Percentiles rank a stretch among this genome's conserved stretches.
These are phyloP conservation scores for Pleurotus citrinopileatus DNA, from an alignment of 768 basidiomycete genomes.

Conservation along the genomic window DNA sequence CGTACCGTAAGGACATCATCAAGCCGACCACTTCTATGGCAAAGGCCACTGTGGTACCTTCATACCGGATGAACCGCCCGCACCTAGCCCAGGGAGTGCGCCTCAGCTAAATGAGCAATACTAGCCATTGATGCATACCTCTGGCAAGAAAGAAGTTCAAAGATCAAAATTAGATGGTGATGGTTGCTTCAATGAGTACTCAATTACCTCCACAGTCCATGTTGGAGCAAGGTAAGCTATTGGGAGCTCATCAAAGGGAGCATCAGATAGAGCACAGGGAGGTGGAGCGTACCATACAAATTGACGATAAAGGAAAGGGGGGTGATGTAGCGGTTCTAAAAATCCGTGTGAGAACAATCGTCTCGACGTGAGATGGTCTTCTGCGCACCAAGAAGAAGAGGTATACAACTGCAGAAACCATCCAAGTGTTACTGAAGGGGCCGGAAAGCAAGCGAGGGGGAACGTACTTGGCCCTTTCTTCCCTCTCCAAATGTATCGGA, in stretches of 20 bases:
- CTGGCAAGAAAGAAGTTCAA: conserved; percentile 33
- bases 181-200: not conserved
- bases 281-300: conserved; percentile 34
- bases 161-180: conserved; percentile 30
- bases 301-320: conserved; percentile 63
- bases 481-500: conserved; percentile 50
- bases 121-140: conserved; percentile 30
- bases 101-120: too few relatives aligned
- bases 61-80: conserved; percentile 44
- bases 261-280: not conserved
- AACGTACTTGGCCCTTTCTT: conserved; percentile 43
- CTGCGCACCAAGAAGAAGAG: conserved; percentile 40
- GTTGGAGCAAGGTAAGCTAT: conserved; percentile 40
- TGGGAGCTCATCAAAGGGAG: not conserved
- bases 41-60: conserved; percentile 51
- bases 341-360: not conserved
- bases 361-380: not conserved
- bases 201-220: conserved; percentile 36
- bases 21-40: conserved; percentile 49
- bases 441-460: not conserved
- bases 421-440: not conserved
- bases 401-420: conserved; percentile 30
- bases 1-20: conserved; percentile 58
- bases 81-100: conserved; percentile 29
- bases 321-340: conserved; percentile 62